Evolutionary conservation across 192 early-diverging fungal species (phyloP).

Genomic region (Coemansia sp.): DNA sequence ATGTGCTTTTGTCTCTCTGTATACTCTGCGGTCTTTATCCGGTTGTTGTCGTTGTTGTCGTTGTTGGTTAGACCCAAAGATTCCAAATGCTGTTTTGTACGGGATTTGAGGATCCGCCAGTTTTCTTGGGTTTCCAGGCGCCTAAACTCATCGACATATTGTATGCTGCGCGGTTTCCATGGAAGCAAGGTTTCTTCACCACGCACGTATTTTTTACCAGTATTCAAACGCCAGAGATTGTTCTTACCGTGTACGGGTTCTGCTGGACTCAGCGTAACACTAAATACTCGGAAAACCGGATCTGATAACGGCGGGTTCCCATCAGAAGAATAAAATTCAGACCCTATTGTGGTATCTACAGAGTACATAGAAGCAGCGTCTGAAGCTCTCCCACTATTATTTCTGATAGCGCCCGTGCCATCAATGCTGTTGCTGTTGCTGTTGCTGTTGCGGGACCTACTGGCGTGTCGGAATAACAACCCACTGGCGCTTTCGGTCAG

Average conservation of each 20-base stretch:
- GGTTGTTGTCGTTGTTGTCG: background rate
- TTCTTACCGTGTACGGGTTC: conserved; percentile 56
- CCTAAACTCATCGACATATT: conserved; percentile 59
- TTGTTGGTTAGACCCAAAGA: background rate
- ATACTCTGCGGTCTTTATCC: background rate
- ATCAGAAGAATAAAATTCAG: too few relatives aligned
- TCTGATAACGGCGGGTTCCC: conserved; percentile 18
- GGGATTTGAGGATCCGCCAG: conserved; percentile 36
- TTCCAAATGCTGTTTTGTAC: conserved; percentile 22
- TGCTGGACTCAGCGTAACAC: conserved; percentile 61
- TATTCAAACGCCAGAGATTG: conserved; percentile 67
- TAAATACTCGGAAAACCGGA: conserved; percentile 58
- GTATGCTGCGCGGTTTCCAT: conserved; percentile 73
- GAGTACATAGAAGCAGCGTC: background rate
- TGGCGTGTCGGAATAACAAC: conserved; percentile 9
- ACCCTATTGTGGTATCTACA: background rate
- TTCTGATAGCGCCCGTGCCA: background rate
- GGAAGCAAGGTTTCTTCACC: conserved; percentile 68
- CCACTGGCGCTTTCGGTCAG: conserved; percentile 18
- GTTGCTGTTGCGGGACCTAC: background rate
- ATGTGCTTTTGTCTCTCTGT: conserved; percentile 19
- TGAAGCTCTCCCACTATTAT: background rate
- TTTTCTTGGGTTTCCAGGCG: conserved; percentile 20
- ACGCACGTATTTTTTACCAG: conserved; percentile 65
- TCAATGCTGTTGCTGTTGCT: background rate